phyloP scores from a whole-genome alignment of 805 yeast genomes.

The Kazachstania martiniae region DNA sequence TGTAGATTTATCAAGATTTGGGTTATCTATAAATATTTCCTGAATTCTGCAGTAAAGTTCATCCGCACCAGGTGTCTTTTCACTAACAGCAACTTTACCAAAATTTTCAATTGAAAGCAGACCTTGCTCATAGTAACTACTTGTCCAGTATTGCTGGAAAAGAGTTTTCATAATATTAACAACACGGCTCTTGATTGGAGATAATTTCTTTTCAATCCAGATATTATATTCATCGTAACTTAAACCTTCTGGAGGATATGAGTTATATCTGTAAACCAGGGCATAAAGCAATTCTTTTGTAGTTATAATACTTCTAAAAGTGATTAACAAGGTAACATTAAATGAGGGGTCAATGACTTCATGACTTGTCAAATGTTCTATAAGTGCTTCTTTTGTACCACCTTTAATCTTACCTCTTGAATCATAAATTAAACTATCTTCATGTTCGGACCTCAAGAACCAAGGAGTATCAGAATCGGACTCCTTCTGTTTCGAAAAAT shows the following conservation, averaged over 20 bases:
- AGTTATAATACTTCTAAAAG: slow-evolving; percentile 66
- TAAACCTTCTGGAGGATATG: slow-evolving; percentile 79
- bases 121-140: slow-evolving; percentile 41
- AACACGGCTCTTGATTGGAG: slow-evolving; percentile 55
- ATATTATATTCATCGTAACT: slow-evolving; percentile 68
- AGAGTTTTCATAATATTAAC: slow-evolving; percentile 56
- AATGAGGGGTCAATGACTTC: slow-evolving; percentile 49
- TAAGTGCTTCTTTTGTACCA: slow-evolving; percentile 67
- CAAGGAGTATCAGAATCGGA: slow-evolving; percentile 41
- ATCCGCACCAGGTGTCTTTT: slow-evolving; percentile 35
- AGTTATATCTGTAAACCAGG: slow-evolving; percentile 53
- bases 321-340: slow-evolving; percentile 57
- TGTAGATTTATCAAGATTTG: not conserved
- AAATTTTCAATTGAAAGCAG: slow-evolving; percentile 32
- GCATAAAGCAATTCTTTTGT: slow-evolving; percentile 50
- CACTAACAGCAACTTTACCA: slow-evolving; percentile 30
- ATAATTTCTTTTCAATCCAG: slow-evolving; percentile 65
- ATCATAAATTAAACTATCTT: slow-evolving; percentile 48
- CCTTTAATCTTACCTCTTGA: slow-evolving; percentile 68
- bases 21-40: slow-evolving; percentile 34
- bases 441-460: slow-evolving; percentile 62
- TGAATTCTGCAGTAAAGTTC: slow-evolving; percentile 31
- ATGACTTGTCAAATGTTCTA: slow-evolving; percentile 75
- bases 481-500: not conserved
- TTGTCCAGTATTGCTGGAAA: slow-evolving; percentile 61